Evolutionary conservation across 352 stramenopile genomes (phyloP), one percentile per base, ranked within the genome.

Genomic region (Pythium insidiosum): DNA sequence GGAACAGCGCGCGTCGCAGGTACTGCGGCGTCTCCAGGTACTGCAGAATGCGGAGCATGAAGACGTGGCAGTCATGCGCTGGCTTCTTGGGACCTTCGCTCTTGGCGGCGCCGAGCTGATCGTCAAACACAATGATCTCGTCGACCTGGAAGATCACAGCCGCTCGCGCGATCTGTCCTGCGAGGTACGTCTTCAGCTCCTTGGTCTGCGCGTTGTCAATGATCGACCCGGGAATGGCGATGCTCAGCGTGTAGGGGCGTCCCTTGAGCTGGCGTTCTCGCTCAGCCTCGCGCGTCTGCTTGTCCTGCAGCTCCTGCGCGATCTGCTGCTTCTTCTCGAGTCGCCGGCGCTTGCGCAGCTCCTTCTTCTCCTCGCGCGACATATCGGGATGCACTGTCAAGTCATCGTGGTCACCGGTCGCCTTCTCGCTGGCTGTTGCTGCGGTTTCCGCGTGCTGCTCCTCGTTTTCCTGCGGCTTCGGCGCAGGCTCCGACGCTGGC

Each of bases 1-100:
- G 95, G 60, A 99, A 98, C 33, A 99, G 83, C 47, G 84, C 71
- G 38, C 92, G 84, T n/a, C 95, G 84, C 36, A 99, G 62, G 59
- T 99, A 99, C 66, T 99, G 96, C 33, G 96, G 96, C 43, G 94
- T 98, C 67, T 99, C 96, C 20, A 96, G 80, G 67, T 98, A 99
- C 78, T 99, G 95, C 19, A 98, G 63, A 40, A 98, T 87, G 23
- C 91, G 80, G 5, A 68, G 72, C 50, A 94, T 74, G 45, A 94
- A 89, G 31, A 92, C 75, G 51, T 88, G 84, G 38, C 71, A 94
- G 58, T 89, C 76, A 41, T 73, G 70, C 15, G 66, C 70, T 26
- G 66, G 73, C 64, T 82, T 84, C 41, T 68, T 66, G 6, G 56
- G 62, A 0, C 66, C 73, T 21, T 77, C 71, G 51, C 61, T 56